Percentiles rank a stretch among this genome's conserved stretches.
Evolutionary conservation across 2,329 filamentous ascomycete species (phyloP).

Genomic region (Colletotrichum musicola): DNA sequence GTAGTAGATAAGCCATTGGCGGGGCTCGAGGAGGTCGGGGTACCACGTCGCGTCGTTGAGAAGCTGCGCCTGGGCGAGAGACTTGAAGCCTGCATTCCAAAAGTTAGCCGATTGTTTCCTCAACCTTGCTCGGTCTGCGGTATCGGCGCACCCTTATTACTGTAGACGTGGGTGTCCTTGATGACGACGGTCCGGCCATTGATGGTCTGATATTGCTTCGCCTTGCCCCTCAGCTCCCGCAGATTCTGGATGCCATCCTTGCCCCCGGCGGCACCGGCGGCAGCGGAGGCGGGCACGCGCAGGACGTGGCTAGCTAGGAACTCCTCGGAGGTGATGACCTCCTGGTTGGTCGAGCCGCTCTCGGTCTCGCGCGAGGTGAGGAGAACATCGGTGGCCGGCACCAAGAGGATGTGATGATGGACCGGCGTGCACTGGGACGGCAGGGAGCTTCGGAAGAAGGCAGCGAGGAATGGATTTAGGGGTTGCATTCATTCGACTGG

Average conservation of each 20-base stretch:
- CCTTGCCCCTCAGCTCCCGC: slow-evolving; percentile 90
- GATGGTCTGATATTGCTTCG: slow-evolving; percentile 91
- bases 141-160: slow-evolving; percentile 83
- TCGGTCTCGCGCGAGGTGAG: slow-evolving; percentile 90
- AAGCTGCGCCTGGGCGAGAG: slow-evolving; percentile 88
- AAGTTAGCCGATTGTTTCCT: slow-evolving; percentile 10
- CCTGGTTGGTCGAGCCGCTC: slow-evolving; percentile 79
- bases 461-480: slow-evolving; percentile 97
- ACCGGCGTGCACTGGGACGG: slow-evolving; percentile 91
- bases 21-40: slow-evolving; percentile 86
- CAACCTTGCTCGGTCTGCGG: neutral
- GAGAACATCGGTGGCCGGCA: slow-evolving; percentile 92
- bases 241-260: slow-evolving; percentile 74
- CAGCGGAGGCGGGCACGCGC: slow-evolving; percentile 72
- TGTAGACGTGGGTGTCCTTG: slow-evolving; percentile 93
- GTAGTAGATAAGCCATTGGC: slow-evolving; percentile 97
- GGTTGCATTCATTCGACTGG: slow-evolving; percentile 78
- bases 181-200: slow-evolving; percentile 95
- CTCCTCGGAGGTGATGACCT: slow-evolving; percentile 90
- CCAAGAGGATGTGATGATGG: slow-evolving; percentile 92
- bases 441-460: slow-evolving; percentile 98
- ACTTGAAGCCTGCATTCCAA: slow-evolving; percentile 80
- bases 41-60: slow-evolving; percentile 89
- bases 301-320: slow-evolving; percentile 98
- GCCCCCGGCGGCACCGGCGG: slow-evolving; percentile 61